Evolutionary conservation across 2,329 filamentous ascomycete genomes (phyloP).

Genomic region (Fusarium sp.): DNA sequence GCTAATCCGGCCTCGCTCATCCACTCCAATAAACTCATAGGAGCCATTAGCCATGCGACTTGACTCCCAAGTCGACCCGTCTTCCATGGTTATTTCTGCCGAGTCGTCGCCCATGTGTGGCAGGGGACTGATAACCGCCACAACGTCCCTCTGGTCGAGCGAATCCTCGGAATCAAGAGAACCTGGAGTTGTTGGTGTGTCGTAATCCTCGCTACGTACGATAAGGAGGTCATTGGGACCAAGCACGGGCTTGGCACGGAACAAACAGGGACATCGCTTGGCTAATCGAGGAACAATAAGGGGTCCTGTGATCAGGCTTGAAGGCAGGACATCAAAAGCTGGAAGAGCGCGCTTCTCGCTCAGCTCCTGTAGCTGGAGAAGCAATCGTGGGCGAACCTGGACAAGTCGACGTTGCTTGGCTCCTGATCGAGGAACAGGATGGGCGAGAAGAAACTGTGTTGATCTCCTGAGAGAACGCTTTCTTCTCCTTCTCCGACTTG

Average conservation of each 20-base stretch:
- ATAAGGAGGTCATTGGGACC: slow-evolving; percentile 78
- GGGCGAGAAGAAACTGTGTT: slow-evolving; percentile 75
- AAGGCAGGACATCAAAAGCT: slow-evolving; percentile 79
- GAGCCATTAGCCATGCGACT: slow-evolving; percentile 65
- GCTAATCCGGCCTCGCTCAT: slow-evolving; percentile 66
- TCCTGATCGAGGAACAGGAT: slow-evolving; percentile 70
- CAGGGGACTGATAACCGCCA: slow-evolving; percentile 76
- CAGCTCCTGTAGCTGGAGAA: slow-evolving; percentile 80
- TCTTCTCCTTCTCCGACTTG: slow-evolving; percentile 51
- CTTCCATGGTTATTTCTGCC: slow-evolving; percentile 74
- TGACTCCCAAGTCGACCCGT: slow-evolving; percentile 70
- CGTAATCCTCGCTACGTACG: slow-evolving; percentile 77
- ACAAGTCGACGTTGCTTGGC: slow-evolving; percentile 74
- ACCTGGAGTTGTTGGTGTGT: slow-evolving; percentile 38
- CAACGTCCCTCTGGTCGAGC: slow-evolving; percentile 63
- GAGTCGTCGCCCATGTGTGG: slow-evolving; percentile 61
- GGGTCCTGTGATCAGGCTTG: slow-evolving; percentile 67
- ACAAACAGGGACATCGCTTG: slow-evolving; percentile 72
- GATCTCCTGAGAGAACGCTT: slow-evolving; percentile 64
- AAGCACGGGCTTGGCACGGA: slow-evolving; percentile 71
- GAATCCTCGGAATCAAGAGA: slow-evolving; percentile 58
- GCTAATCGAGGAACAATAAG: slow-evolving; percentile 69
- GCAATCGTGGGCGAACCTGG: slow-evolving; percentile 73
- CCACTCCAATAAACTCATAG: slow-evolving; percentile 74
- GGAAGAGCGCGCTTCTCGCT: slow-evolving; percentile 72